Evolutionary conservation across 371 early-diverging fungal genomes (phyloP).

Genomic region (Parasitella parasitica): DNA sequence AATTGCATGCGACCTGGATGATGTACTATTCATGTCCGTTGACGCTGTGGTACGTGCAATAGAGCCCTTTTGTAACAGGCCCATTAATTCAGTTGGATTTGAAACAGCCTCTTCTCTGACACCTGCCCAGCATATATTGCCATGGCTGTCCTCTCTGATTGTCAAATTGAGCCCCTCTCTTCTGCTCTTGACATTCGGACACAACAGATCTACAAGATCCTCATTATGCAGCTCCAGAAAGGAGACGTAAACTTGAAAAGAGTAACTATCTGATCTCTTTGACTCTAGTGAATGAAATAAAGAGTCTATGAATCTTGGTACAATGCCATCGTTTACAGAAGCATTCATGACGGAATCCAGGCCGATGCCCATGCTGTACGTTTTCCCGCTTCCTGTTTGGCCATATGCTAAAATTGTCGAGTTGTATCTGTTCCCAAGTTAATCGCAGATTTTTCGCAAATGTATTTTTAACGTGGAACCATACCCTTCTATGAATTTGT

Average conservation of each 20-base stretch:
- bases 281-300: constrained; percentile 54
- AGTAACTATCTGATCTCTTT: constrained; percentile 41
- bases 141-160: constrained; percentile 90
- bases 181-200: constrained; percentile 65
- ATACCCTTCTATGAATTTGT: constrained; percentile 88
- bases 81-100: constrained; percentile 70
- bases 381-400: constrained; percentile 62
- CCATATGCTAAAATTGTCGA: constrained; percentile 15
- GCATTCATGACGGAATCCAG: constrained; percentile 32
- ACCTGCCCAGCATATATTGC: constrained; percentile 88
- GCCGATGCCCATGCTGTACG: constrained; percentile 51
- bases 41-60: constrained; percentile 88
- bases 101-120: constrained; percentile 77
- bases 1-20: constrained; percentile 98
- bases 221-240: constrained; percentile 98
- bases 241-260: constrained; percentile 64
- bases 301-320: constrained; percentile 80
- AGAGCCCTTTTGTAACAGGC: constrained; percentile 69
- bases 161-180: constrained; percentile 37
- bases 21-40: constrained; percentile 96
- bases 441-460: neutral
- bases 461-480: neutral
- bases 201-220: constrained; percentile 82
- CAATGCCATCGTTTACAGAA: constrained; percentile 63
- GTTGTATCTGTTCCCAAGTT: neutral